phyloP scores from a whole-genome alignment of 2,329 filamentous ascomycete genomes.

The Penicillium sclerotiorum region DNA sequence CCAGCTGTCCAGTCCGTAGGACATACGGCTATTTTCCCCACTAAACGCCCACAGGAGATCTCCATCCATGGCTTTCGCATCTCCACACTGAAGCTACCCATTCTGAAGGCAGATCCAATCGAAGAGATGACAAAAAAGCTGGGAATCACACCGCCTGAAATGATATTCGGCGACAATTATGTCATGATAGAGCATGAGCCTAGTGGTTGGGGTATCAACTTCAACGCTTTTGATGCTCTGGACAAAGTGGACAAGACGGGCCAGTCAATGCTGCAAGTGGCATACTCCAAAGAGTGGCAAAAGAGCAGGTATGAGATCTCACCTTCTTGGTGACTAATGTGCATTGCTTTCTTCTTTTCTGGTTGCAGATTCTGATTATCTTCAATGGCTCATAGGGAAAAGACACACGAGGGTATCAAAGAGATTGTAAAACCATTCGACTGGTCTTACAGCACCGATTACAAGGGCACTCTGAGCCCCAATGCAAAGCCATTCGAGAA shows the following conservation, averaged over 20 bases:
- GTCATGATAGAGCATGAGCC: conserved; percentile 73
- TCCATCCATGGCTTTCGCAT: conserved; percentile 71
- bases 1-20: conserved; percentile 32
- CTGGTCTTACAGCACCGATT: conserved; percentile 94
- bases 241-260: conserved; percentile 94
- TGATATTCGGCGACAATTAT: conserved; percentile 98
- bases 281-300: conserved; percentile 89
- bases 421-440: conserved; percentile 96
- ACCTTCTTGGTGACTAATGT: too few relatives aligned
- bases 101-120: conserved; percentile 88
- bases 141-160: conserved; percentile 88
- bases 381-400: conserved; percentile 60
- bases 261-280: conserved; percentile 85
- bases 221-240: conserved; percentile 84
- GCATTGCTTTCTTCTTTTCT: not conserved
- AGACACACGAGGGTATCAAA: conserved; percentile 81
- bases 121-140: conserved; percentile 78
- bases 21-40: conserved; percentile 59
- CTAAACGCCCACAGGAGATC: conserved; percentile 57
- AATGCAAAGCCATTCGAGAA: conserved; percentile 44
- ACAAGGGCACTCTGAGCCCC: conserved; percentile 68
- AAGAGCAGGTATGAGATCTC: conserved; percentile 62
- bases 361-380: not conserved
- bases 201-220: conserved; percentile 76
- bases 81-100: conserved; percentile 85